A percentile compares a stretch with the other conserved stretches of the same genome.
Evolutionary conservation across 305 asterid species (phyloP).

Genomic region (Fraxinus nigra): DNA sequence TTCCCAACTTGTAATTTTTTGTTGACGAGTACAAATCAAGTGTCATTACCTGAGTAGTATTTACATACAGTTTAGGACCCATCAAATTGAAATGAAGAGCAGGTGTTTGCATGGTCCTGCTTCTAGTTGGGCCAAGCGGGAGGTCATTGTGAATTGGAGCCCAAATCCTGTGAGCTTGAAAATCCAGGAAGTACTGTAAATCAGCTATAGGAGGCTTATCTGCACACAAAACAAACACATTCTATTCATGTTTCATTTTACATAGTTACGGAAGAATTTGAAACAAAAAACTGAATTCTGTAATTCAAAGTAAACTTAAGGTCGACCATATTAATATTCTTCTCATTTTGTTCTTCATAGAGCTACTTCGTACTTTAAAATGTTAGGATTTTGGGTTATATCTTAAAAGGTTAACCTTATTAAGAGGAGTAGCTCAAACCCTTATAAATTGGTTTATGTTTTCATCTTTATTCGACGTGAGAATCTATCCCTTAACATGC

Average conservation of each 20-base stretch:
- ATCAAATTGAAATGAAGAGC: conserved; percentile 56
- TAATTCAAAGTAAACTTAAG: not conserved
- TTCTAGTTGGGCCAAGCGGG: conserved; percentile 66
- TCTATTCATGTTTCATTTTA: not conserved
- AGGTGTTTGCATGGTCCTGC: conserved; percentile 42
- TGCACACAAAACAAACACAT: conserved; percentile 26
- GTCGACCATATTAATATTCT: not conserved
- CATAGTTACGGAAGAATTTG: not conserved
- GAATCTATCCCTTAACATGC: too few relatives aligned
- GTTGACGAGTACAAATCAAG: not conserved
- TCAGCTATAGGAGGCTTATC: conserved; percentile 88
- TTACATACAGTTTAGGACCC: conserved; percentile 83
- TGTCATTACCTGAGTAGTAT: conserved; percentile 56
- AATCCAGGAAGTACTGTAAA: conserved; percentile 77
- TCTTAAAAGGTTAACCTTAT: too few relatives aligned
- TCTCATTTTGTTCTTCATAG: not conserved
- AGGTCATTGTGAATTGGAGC: conserved; percentile 88
- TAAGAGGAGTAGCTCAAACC: too few relatives aligned
- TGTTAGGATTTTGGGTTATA: too few relatives aligned
- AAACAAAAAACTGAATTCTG: not conserved
- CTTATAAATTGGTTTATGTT: too few relatives aligned
- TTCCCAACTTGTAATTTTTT: not conserved
- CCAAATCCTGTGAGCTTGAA: conserved; percentile 79
- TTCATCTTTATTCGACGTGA: too few relatives aligned
- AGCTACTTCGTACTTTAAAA: not conserved